Evolutionary conservation across 1,284 basidiomycete species (phyloP).

Genomic region (Erythrobasidium hasegawianum): DNA sequence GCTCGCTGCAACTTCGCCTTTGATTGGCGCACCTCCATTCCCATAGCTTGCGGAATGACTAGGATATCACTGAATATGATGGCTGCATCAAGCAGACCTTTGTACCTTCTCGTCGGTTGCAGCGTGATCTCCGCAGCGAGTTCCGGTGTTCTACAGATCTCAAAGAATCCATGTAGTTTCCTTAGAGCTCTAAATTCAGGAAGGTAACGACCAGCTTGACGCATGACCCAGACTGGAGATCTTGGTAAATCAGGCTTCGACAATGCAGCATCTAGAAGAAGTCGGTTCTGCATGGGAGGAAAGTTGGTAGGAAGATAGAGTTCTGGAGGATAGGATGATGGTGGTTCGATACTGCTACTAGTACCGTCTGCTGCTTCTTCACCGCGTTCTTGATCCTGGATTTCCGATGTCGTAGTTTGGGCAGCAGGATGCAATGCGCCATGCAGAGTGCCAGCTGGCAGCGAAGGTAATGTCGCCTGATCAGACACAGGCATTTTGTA

Average conservation of each 20-base stretch:
- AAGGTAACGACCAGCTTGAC: conserved; percentile 56
- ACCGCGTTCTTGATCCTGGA: background rate
- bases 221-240: conserved; percentile 98
- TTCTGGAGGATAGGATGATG: conserved; percentile 21
- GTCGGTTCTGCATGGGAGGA: conserved; percentile 26
- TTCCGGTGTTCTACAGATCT: conserved; percentile 80
- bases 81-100: conserved; percentile 78
- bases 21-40: conserved; percentile 61
- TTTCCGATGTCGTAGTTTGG: conserved; percentile 2
- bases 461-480: background rate
- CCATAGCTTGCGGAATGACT: conserved; percentile 91
- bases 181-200: conserved; percentile 65
- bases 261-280: conserved; percentile 25
- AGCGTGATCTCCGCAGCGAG: conserved; percentile 82
- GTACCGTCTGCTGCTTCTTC: conserved; percentile 5
- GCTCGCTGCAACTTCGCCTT: background rate
- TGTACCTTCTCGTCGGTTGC: conserved; percentile 83
- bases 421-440: background rate
- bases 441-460: background rate
- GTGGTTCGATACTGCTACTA: conserved; percentile 12
- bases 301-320: conserved; percentile 24
- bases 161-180: conserved; percentile 82
- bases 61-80: conserved; percentile 96
- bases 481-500: conserved; percentile 1
- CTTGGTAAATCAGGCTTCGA: conserved; percentile 49